These are phyloP conservation scores for Pholiota conissans DNA, from an alignment of 768 basidiomycete species.

Conservation along the genomic window DNA sequence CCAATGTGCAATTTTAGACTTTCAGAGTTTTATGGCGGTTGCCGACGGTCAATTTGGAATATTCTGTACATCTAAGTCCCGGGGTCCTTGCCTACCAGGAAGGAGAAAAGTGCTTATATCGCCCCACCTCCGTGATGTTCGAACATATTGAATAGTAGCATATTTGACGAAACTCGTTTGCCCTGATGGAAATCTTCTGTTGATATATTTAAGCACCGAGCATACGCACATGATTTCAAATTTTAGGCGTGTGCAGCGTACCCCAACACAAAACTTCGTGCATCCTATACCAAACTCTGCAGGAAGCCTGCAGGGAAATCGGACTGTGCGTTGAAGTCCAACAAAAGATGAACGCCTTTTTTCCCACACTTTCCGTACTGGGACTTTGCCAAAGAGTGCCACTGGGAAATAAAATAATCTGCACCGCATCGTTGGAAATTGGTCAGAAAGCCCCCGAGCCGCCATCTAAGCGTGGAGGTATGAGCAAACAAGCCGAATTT, in stretches of 20 bases:
- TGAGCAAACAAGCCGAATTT: not conserved
- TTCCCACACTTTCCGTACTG: not conserved
- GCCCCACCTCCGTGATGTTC: not conserved
- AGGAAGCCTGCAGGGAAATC: not conserved
- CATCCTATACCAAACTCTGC: not conserved
- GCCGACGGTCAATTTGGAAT: too few relatives aligned
- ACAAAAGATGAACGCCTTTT: not conserved
- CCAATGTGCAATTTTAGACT: too few relatives aligned
- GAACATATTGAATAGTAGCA: not conserved
- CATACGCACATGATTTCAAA: not conserved
- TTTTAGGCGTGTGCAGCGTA: not conserved
- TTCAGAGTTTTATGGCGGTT: too few relatives aligned
- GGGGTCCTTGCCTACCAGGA: not conserved
- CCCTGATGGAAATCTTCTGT: not conserved
- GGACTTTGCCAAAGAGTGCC: not conserved
- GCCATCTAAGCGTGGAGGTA: not conserved
- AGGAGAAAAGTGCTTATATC: not conserved
- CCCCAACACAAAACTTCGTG: not conserved
- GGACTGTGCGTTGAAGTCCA: not conserved
- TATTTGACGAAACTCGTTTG: not conserved
- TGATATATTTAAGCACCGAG: not conserved
- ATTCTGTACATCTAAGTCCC: not conserved
- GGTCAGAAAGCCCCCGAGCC: not conserved
- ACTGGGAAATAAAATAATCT: not conserved
- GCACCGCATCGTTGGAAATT: not conserved